phyloP scores from a whole-genome alignment of 1,139 yeast species.

The Saccharomyces hybrid region DNA sequence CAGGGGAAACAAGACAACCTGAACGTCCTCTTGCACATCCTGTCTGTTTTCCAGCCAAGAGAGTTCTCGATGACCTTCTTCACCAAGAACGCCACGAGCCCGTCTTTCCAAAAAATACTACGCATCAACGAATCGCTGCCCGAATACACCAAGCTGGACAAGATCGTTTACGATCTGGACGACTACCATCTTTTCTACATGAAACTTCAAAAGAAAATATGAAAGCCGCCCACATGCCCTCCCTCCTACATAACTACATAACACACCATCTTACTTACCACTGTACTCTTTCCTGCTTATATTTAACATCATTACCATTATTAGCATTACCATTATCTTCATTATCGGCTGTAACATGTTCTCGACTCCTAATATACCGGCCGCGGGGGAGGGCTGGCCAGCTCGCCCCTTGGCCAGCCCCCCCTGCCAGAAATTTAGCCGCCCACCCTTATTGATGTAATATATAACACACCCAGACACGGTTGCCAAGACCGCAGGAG shows the following conservation, averaged over 20 bases:
- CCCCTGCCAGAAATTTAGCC: not conserved
- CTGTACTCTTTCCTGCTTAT: not conserved
- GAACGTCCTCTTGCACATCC: conserved; percentile 49
- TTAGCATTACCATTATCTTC: not conserved
- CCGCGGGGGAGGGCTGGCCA: not conserved
- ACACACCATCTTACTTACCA: not conserved
- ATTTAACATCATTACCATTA: not conserved
- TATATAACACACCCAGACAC: not conserved
- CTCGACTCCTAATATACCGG: not conserved
- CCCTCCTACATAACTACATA: not conserved
- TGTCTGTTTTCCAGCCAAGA: conserved; percentile 63
- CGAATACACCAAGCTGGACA: conserved; percentile 60
- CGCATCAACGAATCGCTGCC: conserved; percentile 32
- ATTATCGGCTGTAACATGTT: not conserved
- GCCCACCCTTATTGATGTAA: conserved; percentile 1
- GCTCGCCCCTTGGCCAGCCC: not conserved
- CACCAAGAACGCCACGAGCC: conserved; percentile 22
- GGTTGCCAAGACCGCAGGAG: not conserved
- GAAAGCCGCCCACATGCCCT: not conserved
- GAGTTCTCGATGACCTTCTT: conserved; percentile 67
- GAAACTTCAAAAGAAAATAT: conserved; percentile 24
- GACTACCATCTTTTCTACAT: conserved; percentile 42
- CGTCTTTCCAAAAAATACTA: conserved; percentile 36
- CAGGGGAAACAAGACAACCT: conserved; percentile 32
- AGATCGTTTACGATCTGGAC: conserved; percentile 61